Evolutionary conservation across 2,329 filamentous ascomycete species (phyloP).

Genomic region (Stemphylium vesicarium): DNA sequence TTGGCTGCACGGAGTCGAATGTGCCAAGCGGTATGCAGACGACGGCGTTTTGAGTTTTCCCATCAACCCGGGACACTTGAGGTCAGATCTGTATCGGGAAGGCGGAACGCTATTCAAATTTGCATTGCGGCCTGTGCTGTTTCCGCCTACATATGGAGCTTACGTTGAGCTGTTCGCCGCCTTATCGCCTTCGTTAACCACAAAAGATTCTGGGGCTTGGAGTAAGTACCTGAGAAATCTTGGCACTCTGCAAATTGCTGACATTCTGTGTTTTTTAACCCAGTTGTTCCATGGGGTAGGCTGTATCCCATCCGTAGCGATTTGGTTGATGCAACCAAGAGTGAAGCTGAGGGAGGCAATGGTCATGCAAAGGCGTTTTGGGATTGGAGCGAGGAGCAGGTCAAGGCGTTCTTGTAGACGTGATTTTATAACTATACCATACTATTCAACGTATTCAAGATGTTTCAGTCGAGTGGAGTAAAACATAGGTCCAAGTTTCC

Average conservation of each 20-base stretch:
- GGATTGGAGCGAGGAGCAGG: constrained; percentile 1
- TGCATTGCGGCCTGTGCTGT: neutral
- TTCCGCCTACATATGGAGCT: neutral
- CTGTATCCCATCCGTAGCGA: neutral
- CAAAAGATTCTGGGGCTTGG: neutral
- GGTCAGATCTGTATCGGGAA: neutral
- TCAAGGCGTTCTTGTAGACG: neutral
- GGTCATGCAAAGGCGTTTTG: neutral
- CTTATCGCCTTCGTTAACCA: neutral
- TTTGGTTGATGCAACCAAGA: neutral
- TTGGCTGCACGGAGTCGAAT: neutral
- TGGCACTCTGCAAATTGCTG: neutral
- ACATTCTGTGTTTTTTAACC: neutral
- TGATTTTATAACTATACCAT: neutral
- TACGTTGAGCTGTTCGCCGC: neutral
- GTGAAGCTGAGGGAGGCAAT: neutral
- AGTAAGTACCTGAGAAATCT: neutral
- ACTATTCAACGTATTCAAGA: neutral
- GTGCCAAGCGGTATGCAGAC: neutral
- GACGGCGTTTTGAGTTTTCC: neutral
- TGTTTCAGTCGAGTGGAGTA: neutral
- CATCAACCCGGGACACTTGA: neutral
- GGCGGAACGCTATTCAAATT: neutral
- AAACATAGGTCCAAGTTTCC: neutral
- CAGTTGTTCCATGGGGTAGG: neutral